These are phyloP conservation scores for Zoysia matrella DNA, from an alignment of 202 grass and related monocot species.

Conservation along the genomic window DNA sequence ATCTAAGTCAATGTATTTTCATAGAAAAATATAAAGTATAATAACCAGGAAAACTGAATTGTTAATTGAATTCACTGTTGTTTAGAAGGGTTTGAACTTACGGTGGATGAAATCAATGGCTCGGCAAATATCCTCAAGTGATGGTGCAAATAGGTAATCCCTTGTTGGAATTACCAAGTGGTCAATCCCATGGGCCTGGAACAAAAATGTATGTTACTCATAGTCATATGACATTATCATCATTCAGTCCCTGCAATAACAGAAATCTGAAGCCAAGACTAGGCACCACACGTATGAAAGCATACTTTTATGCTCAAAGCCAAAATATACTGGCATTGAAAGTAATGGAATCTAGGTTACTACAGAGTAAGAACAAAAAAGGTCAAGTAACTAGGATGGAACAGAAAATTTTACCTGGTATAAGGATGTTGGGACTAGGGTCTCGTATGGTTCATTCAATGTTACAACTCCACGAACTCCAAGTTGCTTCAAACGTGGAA, in stretches of 20 bases:
- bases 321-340: conserved; percentile 1
- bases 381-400: conserved; percentile 17
- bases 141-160: conserved; percentile 94
- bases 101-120: conserved; percentile 92
- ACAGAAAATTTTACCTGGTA: conserved; percentile 62
- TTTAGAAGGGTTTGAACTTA: conserved; percentile 51
- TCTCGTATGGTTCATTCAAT: too few relatives aligned
- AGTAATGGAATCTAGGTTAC: not conserved
- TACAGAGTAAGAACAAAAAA: conserved; percentile 12
- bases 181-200: conserved; percentile 58
- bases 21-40: not conserved
- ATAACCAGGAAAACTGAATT: not conserved
- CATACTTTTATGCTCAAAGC: not conserved
- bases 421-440: conserved; percentile 37
- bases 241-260: not conserved
- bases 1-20: conserved; percentile 1
- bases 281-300: not conserved
- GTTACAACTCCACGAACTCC: too few relatives aligned
- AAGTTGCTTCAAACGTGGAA: too few relatives aligned
- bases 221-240: not conserved
- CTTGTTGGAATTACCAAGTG: conserved; percentile 68
- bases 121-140: conserved; percentile 70
- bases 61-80: not conserved
- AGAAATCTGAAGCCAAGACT: not conserved
- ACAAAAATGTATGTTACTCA: conserved; percentile 6